Evolutionary conservation across 2,329 filamentous ascomycete genomes (phyloP), one percentile per base, ranked within the genome.

Genomic region (Rosellinia necatrix): DNA sequence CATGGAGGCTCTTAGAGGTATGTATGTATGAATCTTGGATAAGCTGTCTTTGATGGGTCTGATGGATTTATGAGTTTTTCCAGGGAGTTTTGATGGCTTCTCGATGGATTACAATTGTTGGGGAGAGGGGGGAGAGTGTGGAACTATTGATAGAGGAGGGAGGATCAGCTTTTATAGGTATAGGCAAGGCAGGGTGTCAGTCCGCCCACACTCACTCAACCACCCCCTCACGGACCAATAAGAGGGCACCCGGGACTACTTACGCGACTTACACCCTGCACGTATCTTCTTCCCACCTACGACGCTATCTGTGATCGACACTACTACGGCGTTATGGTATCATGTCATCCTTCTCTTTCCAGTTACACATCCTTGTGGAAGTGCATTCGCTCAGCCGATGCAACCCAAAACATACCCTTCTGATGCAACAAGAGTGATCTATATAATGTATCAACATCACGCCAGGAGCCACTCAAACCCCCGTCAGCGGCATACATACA

Each of bases 111-210:
- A 10, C 40, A 37, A 15, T 60, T 47, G 47, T 49, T 59, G 52
- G 42, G 53, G 29, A 59, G 57, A 54, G 48, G 59, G 64, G 58
- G 50, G 51, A 54, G 50, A 56, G 40, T 37, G 53, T 49, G 59
- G 52, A 54, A 60, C 60, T 38, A 64, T 47, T 47, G 56, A 56
- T 58, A 53, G 58, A 59, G 62, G 62, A 61, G 54, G 50, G n/a
- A 58, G 48, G 49, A 38, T 56, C 60, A 63, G 60, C 30, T 64
- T 68, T 69, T 69, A 69, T 68, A 59, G 62, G 55, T 54, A 62
- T 53, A 54, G 52, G 61, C 53, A 53, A 66, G 62, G 59, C 57
- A 66, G 65, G 59, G 62, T 58, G 52, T 38, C 22, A 40, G 35
- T 53, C 49, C 44, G 55, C 60, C 60, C 60, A 46, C 41, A 47